These are phyloP conservation scores for Trypanosomatidae sp. DNA, from an alignment of 208 protist species.

Conservation along the genomic window DNA sequence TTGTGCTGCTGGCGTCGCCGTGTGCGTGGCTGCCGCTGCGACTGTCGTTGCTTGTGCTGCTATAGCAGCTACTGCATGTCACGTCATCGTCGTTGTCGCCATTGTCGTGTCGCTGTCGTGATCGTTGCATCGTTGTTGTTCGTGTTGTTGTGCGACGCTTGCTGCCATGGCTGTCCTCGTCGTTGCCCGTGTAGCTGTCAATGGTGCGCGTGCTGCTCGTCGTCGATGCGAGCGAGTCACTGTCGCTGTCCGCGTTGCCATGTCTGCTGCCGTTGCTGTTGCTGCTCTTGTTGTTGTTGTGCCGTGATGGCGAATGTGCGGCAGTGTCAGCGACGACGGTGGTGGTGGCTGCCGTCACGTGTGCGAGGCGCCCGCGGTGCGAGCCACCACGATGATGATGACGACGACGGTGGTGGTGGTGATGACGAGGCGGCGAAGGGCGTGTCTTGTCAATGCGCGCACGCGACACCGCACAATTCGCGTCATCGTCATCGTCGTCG, in stretches of 20 bases:
- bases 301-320: no score
- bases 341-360: no score
- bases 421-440: no score
- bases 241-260: background rate
- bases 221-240: background rate
- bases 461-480: no score
- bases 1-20: background rate
- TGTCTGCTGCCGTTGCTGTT: no score
- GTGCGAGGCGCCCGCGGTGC: no score
- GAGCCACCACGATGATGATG: no score
- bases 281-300: no score
- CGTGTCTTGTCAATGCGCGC: no score
- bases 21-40: background rate
- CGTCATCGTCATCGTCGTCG: background rate
- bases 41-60: background rate
- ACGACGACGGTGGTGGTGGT: no score
- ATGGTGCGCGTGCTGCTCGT: slow-evolving; percentile 5
- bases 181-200: background rate
- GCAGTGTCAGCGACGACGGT: no score
- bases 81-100: background rate
- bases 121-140: slow-evolving; percentile 2
- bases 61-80: slow-evolving; percentile 2
- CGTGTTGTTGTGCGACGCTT: background rate
- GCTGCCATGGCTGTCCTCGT: background rate
- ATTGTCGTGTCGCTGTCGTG: background rate